Base-by-base conservation (phyloP, 1,284 basidiomycete genomes). In the Quambalaria eucalypti region DNA sequence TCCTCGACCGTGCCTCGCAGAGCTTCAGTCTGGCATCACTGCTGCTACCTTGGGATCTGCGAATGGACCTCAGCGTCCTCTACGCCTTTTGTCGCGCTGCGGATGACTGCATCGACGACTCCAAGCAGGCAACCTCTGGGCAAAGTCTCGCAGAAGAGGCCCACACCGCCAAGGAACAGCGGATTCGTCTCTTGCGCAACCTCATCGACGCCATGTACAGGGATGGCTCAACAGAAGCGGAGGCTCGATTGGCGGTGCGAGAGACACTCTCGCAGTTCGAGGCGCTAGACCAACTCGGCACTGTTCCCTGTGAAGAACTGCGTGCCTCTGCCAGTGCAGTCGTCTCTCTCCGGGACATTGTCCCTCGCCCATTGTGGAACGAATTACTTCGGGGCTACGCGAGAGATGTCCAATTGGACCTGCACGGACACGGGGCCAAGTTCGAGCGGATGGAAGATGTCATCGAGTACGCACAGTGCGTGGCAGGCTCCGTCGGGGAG, bases 21-120 rank as follows among this genome's bases (percentile, higher is more conserved):
- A 65, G 63, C 12, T 71, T 71, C 57, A 62, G 54, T 33, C 55
- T 63, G 2, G 69, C 69, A 2, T 60, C 65, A 36, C 46, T 63
- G 29, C 56, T 71, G 16, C 51, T 71, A 28, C 69, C 67, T 0
- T 71, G 67, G 66, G 69, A 71, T 30, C 57, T 71, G n/a, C 57
- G 69, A 21, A 55, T 61, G 1, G 69, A 71, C 51, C 59, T 71
- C 0, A 57, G 66, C 14, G 61, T 61, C 33, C 54, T 69, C n/a
- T 71, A 71, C 39, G 69, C 69, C 0, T 67, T 71, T 33, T 66
- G 65, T 33, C 55, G 69, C 1, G 65, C 66, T 1, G 63, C 64
- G 5, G 69, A 71, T 50, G 64, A 71, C 33, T 48, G 66, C 25
- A 63, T 69, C 23, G 69, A 71, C 44, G 62, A 67, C 8, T n/a